These are phyloP conservation scores for Eutrema heterophyllum DNA, from an alignment of 345 rosid genomes.

Conservation along the genomic window DNA sequence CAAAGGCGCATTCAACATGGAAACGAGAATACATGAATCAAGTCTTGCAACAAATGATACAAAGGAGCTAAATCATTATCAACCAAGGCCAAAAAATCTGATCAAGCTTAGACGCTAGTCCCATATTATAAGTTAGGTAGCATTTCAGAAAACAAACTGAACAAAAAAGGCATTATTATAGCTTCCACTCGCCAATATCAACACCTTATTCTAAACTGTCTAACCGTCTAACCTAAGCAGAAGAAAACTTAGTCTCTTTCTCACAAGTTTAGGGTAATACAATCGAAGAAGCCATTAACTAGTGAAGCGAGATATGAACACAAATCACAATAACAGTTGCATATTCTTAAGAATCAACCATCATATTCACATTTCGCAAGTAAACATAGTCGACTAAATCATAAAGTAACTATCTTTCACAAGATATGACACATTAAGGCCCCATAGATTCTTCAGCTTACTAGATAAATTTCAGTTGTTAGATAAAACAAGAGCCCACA, in stretches of 20 bases:
- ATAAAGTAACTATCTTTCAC: not conserved
- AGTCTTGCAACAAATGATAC: not conserved
- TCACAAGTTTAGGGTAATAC: not conserved
- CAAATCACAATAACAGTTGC: not conserved
- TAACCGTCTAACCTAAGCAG: not conserved
- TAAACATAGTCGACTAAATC: not conserved
- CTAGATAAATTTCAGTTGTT: not conserved
- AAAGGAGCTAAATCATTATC: not conserved
- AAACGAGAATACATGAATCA: not conserved
- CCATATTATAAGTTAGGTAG: not conserved
- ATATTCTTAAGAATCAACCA: not conserved
- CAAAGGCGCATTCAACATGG: not conserved
- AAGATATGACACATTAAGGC: not conserved
- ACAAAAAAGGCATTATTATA: not conserved
- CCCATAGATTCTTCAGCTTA: not conserved
- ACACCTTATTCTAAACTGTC: not conserved
- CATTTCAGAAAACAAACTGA: not conserved
- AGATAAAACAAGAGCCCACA: not conserved
- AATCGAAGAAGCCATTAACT: not conserved
- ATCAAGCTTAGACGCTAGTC: not conserved
- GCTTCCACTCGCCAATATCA: not conserved
- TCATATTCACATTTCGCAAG: not conserved
- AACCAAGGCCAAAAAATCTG: not conserved
- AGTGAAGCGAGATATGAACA: conserved; percentile 4
- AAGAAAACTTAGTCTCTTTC: not conserved